These are phyloP conservation scores for Ophiosphaerella narmari DNA, from an alignment of 2,329 filamentous ascomycete species.

Conservation along the genomic window DNA sequence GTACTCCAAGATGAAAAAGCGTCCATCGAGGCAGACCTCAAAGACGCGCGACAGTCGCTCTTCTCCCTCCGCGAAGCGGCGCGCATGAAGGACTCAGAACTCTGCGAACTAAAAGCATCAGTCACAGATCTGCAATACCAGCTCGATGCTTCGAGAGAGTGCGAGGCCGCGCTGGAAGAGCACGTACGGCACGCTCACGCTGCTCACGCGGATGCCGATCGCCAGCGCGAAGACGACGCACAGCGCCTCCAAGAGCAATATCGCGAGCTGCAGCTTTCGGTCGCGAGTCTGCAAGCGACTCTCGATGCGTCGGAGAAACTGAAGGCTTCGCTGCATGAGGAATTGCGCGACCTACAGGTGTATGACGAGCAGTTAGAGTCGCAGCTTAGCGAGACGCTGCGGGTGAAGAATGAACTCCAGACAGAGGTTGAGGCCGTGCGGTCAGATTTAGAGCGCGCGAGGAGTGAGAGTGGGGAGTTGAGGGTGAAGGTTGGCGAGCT, in stretches of 20 bases:
- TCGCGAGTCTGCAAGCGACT: slow-evolving; percentile 18
- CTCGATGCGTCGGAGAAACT: slow-evolving; percentile 22
- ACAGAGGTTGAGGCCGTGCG: slow-evolving; percentile 8
- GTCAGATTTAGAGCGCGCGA: slow-evolving; percentile 4
- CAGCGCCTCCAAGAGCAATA: slow-evolving; percentile 24
- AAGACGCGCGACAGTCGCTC: slow-evolving; percentile 20
- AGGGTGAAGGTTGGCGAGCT: slow-evolving; percentile 12
- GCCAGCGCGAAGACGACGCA: slow-evolving; percentile 12
- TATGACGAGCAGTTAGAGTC: slow-evolving; percentile 17
- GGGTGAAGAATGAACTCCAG: slow-evolving; percentile 15
- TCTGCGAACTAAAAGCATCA: slow-evolving; percentile 28
- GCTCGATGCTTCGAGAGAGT: slow-evolving; percentile 25
- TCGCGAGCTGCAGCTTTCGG: slow-evolving; percentile 28
- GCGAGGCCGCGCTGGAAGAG: slow-evolving; percentile 17
- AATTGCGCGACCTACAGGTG: slow-evolving; percentile 14
- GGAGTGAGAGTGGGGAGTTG: slow-evolving; percentile 10
- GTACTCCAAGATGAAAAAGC: slow-evolving; percentile 22
- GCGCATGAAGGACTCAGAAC: slow-evolving; percentile 23
- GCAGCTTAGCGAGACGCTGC: slow-evolving; percentile 9
- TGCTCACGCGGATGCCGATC: slow-evolving; percentile 19
- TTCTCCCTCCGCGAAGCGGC: slow-evolving; percentile 26
- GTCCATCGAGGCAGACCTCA: slow-evolving; percentile 25
- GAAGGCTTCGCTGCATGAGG: slow-evolving; percentile 15
- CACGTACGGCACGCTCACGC: slow-evolving; percentile 23
- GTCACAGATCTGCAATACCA: slow-evolving; percentile 23